Percentiles rank a stretch among this genome's conserved stretches.
These are phyloP conservation scores for Leptomonas pyrrhocoris DNA, from an alignment of 208 protist species.

Conservation along the genomic window DNA sequence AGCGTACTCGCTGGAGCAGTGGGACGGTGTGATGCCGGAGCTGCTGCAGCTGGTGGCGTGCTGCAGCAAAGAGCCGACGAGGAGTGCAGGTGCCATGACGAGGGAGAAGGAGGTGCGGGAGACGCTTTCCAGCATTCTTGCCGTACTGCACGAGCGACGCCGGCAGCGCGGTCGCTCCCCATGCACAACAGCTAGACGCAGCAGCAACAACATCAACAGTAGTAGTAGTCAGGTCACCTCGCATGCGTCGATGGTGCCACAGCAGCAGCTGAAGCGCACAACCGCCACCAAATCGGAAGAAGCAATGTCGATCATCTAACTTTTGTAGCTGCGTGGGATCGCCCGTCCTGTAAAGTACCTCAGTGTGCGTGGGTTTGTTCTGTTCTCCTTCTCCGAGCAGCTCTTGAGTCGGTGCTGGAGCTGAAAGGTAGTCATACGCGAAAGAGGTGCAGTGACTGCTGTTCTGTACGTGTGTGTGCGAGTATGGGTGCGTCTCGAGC, in stretches of 20 bases:
- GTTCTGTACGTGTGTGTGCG: no score
- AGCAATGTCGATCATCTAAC: slow-evolving; percentile 19
- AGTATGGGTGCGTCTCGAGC: no score
- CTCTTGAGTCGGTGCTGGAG: no score
- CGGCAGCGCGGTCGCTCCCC: background rate
- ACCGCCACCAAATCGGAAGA: background rate
- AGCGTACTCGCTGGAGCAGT: slow-evolving; percentile 2
- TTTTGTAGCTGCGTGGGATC: background rate
- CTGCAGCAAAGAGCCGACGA: slow-evolving; percentile 9
- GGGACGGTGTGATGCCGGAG: slow-evolving; percentile 20
- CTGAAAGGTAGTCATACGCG: no score
- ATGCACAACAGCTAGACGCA: background rate
- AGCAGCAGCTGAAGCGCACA: background rate
- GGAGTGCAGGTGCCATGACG: slow-evolving; percentile 13
- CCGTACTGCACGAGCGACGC: background rate
- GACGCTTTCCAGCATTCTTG: slow-evolving; percentile 11
- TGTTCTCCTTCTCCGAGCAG: no score
- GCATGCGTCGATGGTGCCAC: background rate
- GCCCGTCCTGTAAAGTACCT: no score
- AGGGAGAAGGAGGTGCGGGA: slow-evolving; percentile 27
- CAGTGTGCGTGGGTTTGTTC: background rate
- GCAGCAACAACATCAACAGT: slow-evolving; percentile 1
- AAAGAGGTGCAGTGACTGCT: no score
- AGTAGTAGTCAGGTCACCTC: background rate
- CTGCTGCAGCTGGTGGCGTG: slow-evolving; percentile 34